These are phyloP conservation scores for Neurospora pannonica DNA, from an alignment of 495 filamentous ascomycete genomes.

Conservation along the genomic window DNA sequence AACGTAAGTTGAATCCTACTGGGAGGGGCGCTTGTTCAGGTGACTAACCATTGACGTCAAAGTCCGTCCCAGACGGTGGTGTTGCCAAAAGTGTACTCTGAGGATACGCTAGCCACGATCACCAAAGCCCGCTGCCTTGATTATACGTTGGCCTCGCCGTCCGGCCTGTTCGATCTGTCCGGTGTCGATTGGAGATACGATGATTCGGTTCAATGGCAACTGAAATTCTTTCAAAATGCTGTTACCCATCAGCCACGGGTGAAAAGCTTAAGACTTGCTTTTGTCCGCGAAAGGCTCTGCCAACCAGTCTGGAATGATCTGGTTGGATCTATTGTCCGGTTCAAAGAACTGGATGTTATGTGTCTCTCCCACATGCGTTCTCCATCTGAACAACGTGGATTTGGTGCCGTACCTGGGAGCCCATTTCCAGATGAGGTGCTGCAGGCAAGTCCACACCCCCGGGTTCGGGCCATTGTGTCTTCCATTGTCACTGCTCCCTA, in stretches of 20 bases:
- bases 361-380: neutral
- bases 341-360: neutral
- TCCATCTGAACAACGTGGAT: neutral
- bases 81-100: neutral
- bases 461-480: neutral
- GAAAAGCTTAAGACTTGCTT: neutral
- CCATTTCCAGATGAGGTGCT: neutral
- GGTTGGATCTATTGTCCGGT: neutral
- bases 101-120: neutral
- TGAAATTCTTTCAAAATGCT: neutral
- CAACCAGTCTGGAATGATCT: neutral
- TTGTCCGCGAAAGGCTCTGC: neutral
- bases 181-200: neutral
- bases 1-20: neutral
- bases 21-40: neutral
- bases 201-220: neutral
- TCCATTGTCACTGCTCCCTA: neutral
- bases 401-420: neutral
- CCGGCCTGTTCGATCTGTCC: neutral
- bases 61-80: neutral
- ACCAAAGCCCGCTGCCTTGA: neutral
- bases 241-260: neutral
- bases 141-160: neutral
- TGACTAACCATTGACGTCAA: neutral
- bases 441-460: neutral